Conservation (phyloP, 768 basidiomycete genomes). For the Hericium coralloides region DNA sequence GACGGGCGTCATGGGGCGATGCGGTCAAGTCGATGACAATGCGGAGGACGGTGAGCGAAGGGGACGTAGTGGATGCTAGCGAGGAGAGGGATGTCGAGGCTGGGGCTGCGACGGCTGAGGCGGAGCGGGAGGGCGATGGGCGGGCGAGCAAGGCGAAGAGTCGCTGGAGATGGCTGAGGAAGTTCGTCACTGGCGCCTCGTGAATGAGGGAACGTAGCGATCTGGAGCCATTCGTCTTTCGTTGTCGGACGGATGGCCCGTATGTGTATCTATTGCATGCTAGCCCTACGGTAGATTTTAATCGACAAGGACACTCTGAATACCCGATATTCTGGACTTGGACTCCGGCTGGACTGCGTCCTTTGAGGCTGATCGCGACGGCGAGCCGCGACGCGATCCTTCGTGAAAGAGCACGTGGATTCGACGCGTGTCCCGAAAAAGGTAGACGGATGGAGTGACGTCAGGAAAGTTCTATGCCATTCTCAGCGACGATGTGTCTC, state of each 20-base stretch:
- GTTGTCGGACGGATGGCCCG: no score
- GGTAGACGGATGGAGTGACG: not conserved
- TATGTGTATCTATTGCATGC: no score
- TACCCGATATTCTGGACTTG: no score
- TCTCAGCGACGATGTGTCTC: not conserved
- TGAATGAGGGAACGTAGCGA: not conserved
- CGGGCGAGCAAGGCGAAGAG: not conserved
- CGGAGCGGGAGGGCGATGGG: not conserved
- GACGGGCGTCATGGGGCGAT: constrained; percentile 5
- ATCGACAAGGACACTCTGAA: no score
- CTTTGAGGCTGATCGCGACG: no score
- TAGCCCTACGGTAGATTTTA: no score
- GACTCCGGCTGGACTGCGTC: no score
- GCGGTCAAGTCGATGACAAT: constrained; percentile 1
- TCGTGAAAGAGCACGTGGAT: no score
- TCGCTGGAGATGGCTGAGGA: constrained; percentile 1
- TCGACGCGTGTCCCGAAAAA: no score
- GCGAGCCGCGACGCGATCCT: no score
- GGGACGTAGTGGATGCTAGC: not conserved
- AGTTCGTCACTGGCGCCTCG: not conserved
- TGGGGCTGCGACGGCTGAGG: not conserved
- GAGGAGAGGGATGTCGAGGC: not conserved
- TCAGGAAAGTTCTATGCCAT: not conserved
- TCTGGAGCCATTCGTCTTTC: not conserved
- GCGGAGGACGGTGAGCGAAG: constrained; percentile 9